Evolutionary conservation across 768 basidiomycete species (phyloP), one percentile per base, ranked within the genome.

Genomic region (Rhodosporidiobolus odoratus): DNA sequence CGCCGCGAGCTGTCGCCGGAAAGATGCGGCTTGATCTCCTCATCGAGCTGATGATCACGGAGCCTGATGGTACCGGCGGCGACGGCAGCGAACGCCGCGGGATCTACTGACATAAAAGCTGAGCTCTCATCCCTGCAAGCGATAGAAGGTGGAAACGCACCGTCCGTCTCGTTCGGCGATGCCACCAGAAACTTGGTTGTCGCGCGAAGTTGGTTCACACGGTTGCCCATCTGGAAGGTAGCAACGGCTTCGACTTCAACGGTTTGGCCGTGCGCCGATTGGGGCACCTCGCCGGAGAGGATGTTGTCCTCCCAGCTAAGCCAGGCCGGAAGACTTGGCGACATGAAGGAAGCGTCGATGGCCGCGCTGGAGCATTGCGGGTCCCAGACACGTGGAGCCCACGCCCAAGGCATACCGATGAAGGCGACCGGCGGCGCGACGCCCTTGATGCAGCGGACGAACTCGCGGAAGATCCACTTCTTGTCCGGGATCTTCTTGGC

Each of bases 301-400:
- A 87, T 76, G 45, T 75, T 75, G 41, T 78, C 85, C 70, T 91
- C 90, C 93, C 94, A 98, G 21, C 83, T 82, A 37, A 99, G 81
- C 95, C 95, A 99, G 0, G 85, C 75, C 2, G 95, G 95, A 19
- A 95, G 83, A 43, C 81, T 83, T 23, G 93, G 90, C 2, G 91
- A 94, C 74, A 83, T 86, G 77, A 89, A 97, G 23, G 84, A 82
- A 41, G 95, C 90, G 56, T 86, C 84, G 73, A 92, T 82, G 77
- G 89, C 90, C 65, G 87, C 83, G 76, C 89, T 87, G 19, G 90
- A 88, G 58, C 66, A 65, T 79, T 97, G 94, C 10, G 95, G 96
- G 81, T 98, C 94, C 92, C 94, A 97, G 53, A 99, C 87, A 71
- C 89, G 88, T 38, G 95, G 93, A 65, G 88, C 85, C 91, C 93